These are phyloP conservation scores for Imleria badia DNA, from an alignment of 768 basidiomycete species.

Conservation along the genomic window DNA sequence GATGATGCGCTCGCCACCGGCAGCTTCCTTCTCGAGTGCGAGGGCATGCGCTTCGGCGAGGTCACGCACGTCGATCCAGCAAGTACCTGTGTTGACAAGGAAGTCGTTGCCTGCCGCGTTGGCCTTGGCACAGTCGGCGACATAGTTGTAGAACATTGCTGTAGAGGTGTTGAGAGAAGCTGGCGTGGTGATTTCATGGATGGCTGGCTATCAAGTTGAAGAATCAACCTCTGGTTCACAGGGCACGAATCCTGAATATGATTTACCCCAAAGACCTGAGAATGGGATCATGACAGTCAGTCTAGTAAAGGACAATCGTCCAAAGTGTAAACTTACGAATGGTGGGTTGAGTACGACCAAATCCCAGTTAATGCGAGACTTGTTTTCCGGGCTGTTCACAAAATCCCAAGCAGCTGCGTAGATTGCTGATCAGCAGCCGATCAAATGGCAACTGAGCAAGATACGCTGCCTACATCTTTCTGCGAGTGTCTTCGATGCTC, in stretches of 20 bases:
- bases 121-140: conserved; percentile 25
- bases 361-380: conserved; percentile 37
- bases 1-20: conserved; percentile 59
- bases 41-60: conserved; percentile 52
- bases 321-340: conserved; percentile 22
- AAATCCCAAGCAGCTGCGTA: conserved; percentile 50
- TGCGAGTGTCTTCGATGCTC: conserved; percentile 62
- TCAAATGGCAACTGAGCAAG: neutral
- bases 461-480: conserved; percentile 46
- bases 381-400: conserved; percentile 29
- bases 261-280: conserved; percentile 32
- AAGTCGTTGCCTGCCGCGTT: conserved; percentile 25
- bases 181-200: conserved; percentile 40
- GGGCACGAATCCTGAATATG: neutral
- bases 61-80: conserved; percentile 56
- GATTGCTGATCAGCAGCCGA: neutral
- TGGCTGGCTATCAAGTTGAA: conserved; percentile 34
- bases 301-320: too few species aligned
- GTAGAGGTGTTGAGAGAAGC: conserved; percentile 42
- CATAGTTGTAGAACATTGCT: conserved; percentile 32
- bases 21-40: conserved; percentile 50
- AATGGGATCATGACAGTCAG: neutral
- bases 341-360: conserved; percentile 42
- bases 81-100: conserved; percentile 22
- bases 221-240: neutral